Evolutionary conservation across 352 stramenopile genomes (phyloP).

Genomic region (Pythium monospermum): DNA sequence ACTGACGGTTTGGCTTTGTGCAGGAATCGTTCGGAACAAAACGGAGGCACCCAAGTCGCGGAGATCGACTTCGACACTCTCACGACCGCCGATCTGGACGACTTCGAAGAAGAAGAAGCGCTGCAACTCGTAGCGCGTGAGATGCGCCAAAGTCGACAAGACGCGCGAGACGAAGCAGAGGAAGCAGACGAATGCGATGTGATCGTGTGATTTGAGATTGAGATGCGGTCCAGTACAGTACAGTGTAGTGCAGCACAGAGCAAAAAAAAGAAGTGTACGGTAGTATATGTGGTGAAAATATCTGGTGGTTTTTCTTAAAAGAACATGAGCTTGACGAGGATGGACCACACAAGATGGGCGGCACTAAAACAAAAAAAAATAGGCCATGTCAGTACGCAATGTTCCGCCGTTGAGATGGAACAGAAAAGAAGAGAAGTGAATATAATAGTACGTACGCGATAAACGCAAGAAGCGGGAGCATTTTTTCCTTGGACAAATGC

Average conservation of each 20-base stretch:
- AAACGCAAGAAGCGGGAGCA: conserved; percentile 74
- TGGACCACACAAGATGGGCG: conserved; percentile 75
- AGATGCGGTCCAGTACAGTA: no score
- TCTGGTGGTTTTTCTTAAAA: conserved; percentile 42
- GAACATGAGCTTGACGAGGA: conserved; percentile 85
- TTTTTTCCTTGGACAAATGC: conserved; percentile 83
- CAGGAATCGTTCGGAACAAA: conserved; percentile 21
- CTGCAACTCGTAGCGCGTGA: conserved; percentile 15
- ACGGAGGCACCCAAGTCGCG: conserved; percentile 16
- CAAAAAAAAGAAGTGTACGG: neutral
- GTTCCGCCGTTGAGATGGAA: no score
- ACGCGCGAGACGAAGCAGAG: conserved; percentile 1
- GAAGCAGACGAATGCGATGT: neutral
- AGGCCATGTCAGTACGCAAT: no score
- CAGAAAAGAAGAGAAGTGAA: neutral
- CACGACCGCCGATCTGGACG: conserved; percentile 4
- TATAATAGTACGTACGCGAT: conserved; percentile 48
- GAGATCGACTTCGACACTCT: conserved; percentile 25
- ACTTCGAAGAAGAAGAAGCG: conserved; percentile 8
- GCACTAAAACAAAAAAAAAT: conserved; percentile 30
- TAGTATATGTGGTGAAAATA: conserved; percentile 1
- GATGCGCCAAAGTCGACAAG: conserved; percentile 7
- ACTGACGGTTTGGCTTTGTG: neutral
- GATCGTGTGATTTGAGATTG: no score
- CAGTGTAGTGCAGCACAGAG: neutral